phyloP scores from a whole-genome alignment of 805 yeast genomes.

The Saccharomyces eubayanus region DNA sequence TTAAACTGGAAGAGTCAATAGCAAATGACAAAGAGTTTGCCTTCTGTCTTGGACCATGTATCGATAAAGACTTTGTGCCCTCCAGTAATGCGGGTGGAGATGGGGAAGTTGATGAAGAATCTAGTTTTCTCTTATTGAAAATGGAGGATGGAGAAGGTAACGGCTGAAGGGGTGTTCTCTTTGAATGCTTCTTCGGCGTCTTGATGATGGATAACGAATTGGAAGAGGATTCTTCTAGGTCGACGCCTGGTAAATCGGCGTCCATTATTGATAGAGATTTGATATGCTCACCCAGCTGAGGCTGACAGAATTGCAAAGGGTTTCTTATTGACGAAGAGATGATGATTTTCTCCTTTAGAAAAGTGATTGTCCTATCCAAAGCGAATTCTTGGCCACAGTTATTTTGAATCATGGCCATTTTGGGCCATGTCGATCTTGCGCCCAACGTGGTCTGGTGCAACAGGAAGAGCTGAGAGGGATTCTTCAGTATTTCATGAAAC shows the following conservation, averaged over 20 bases:
- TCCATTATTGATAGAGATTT: not conserved
- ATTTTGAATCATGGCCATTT: conserved; percentile 72
- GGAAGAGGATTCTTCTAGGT: not conserved
- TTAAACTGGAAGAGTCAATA: not conserved
- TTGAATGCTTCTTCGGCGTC: not conserved
- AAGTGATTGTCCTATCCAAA: conserved; percentile 69
- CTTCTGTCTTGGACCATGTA: not conserved
- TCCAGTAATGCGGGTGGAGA: not conserved
- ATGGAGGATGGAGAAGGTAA: not conserved
- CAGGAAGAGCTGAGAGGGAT: conserved; percentile 75
- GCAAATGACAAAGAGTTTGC: not conserved
- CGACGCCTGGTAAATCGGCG: not conserved
- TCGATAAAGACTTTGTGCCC: not conserved
- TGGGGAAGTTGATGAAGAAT: not conserved
- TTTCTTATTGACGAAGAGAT: conserved; percentile 29
- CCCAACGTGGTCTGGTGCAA: conserved; percentile 63
- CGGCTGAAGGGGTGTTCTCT: not conserved
- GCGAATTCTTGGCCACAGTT: conserved; percentile 88
- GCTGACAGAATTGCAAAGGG: conserved; percentile 24
- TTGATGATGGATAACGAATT: not conserved
- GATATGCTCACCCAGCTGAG: conserved; percentile 5
- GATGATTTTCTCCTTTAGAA: conserved; percentile 53
- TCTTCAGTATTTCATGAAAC: conserved; percentile 54
- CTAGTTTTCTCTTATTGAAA: not conserved
- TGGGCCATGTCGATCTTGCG: conserved; percentile 91